A percentile compares a stretch with the other conserved stretches of the same genome.
These are phyloP conservation scores for Puccinia brachypodii DNA, from an alignment of 1,284 basidiomycete species.

Conservation along the genomic window DNA sequence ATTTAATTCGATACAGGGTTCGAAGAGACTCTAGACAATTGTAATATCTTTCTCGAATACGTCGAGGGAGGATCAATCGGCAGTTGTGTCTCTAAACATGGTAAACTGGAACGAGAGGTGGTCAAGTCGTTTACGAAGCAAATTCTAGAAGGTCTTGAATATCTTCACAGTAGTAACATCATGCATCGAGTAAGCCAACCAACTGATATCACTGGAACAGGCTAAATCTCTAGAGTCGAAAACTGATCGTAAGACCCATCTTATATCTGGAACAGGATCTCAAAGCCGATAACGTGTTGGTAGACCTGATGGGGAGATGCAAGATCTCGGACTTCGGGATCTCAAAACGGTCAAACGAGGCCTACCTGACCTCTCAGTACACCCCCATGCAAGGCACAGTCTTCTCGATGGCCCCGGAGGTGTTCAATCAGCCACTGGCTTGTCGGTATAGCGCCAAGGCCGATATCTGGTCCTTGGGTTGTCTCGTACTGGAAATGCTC, in stretches of 20 bases:
- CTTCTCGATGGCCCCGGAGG: conserved; percentile 99
- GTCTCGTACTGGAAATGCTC: conserved; percentile 98
- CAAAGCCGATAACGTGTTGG: conserved; percentile 97
- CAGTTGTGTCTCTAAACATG: conserved; percentile 84
- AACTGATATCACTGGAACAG: conserved; percentile 11
- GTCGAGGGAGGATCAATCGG: conserved; percentile 96
- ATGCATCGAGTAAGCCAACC: conserved; percentile 74
- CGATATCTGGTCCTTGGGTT: conserved; percentile 97
- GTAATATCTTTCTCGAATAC: conserved; percentile 99
- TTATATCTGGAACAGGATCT: conserved; percentile 67
- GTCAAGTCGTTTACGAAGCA: conserved; percentile 90
- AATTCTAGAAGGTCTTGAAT: conserved; percentile 86
- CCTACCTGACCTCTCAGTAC: conserved; percentile 75
- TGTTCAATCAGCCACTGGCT: conserved; percentile 72
- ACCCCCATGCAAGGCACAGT: conserved; percentile 86
- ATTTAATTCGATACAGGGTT: conserved; percentile 60
- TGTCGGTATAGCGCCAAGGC: conserved; percentile 86
- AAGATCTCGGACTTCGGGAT: conserved; percentile 99
- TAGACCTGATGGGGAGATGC: conserved; percentile 86
- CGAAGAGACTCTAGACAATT: conserved; percentile 81
- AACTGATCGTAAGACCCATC: background rate
- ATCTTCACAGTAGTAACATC: conserved; percentile 86
- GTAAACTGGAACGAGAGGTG: conserved; percentile 85
- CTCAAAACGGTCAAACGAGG: conserved; percentile 80
- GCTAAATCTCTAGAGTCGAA: background rate